Evolutionary conservation across 306 rosid species (phyloP).

Genomic region (Acmispon strigosus): DNA sequence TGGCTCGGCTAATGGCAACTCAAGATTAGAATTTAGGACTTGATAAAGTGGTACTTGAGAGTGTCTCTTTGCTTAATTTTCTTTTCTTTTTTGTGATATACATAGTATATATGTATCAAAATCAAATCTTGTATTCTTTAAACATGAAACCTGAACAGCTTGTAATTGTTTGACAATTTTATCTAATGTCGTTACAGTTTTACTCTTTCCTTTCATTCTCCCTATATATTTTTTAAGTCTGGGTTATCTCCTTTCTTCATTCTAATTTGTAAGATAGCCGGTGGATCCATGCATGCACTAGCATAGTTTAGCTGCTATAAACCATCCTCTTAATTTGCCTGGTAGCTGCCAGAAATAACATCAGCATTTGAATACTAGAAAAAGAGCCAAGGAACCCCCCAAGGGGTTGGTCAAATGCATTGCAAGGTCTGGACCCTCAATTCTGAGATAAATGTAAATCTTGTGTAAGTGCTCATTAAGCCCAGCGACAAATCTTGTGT

Average conservation of each 20-base stretch:
- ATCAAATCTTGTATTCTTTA: slow-evolving; percentile 63
- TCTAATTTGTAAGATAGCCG: background rate
- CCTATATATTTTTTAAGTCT: background rate
- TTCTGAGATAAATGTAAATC: too few species aligned
- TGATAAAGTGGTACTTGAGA: slow-evolving; percentile 27
- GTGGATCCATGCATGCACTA: background rate
- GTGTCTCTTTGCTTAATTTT: slow-evolving; percentile 24
- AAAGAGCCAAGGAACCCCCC: background rate
- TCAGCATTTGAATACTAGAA: background rate
- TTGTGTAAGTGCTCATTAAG: too few species aligned
- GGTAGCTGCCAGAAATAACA: background rate
- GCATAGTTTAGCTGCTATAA: background rate
- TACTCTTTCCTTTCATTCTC: background rate
- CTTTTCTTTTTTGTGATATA: slow-evolving; percentile 53
- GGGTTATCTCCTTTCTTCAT: background rate
- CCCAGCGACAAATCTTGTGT: too few species aligned
- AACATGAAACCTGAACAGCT: slow-evolving; percentile 51
- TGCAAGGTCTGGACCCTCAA: too few species aligned
- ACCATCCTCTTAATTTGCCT: background rate
- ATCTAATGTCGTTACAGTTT: slow-evolving; percentile 22
- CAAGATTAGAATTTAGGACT: slow-evolving; percentile 27
- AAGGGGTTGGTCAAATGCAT: too few species aligned
- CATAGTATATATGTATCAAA: slow-evolving; percentile 46
- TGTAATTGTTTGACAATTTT: slow-evolving; percentile 40
- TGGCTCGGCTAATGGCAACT: slow-evolving; percentile 27